Evolutionary conservation across 2,329 filamentous ascomycete genomes (phyloP).

Genomic region (Colletotrichum lupini): DNA sequence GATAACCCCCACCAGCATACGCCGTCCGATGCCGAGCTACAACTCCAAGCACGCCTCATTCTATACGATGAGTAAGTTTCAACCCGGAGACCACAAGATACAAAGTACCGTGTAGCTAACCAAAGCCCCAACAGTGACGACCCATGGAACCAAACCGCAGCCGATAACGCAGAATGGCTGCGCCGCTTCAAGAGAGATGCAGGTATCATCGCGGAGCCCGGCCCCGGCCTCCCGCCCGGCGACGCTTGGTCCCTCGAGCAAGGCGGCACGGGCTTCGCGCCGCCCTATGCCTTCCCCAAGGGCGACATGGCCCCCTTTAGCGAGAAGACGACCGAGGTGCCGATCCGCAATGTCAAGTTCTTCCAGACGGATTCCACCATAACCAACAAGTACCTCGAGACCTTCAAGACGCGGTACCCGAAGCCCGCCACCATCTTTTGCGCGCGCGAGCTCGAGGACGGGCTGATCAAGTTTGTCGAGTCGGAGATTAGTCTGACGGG

Average conservation of each 20-base stretch:
- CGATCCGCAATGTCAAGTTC: constrained; percentile 50
- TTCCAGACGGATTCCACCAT: constrained; percentile 57
- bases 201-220: constrained; percentile 61
- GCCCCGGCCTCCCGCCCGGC: constrained; percentile 59
- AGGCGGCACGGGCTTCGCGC: constrained; percentile 66
- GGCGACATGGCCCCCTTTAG: constrained; percentile 38
- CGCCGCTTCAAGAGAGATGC: constrained; percentile 69
- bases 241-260: constrained; percentile 59
- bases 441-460: constrained; percentile 67
- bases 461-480: constrained; percentile 60
- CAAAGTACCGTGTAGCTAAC: constrained; percentile 35
- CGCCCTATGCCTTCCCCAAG: constrained; percentile 63
- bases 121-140: constrained; percentile 59
- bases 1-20: constrained; percentile 70
- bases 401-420: constrained; percentile 54
- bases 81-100: neutral
- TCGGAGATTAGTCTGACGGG: constrained; percentile 50
- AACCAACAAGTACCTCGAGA: constrained; percentile 60
- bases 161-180: constrained; percentile 73
- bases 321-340: constrained; percentile 41
- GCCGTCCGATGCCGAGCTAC: constrained; percentile 71
- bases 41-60: constrained; percentile 72
- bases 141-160: constrained; percentile 72
- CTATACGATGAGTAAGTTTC: constrained; percentile 68
- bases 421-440: constrained; percentile 66